phyloP scores from a whole-genome alignment of 108 stramenopile genomes.

The Discostella stelligeroides region DNA sequence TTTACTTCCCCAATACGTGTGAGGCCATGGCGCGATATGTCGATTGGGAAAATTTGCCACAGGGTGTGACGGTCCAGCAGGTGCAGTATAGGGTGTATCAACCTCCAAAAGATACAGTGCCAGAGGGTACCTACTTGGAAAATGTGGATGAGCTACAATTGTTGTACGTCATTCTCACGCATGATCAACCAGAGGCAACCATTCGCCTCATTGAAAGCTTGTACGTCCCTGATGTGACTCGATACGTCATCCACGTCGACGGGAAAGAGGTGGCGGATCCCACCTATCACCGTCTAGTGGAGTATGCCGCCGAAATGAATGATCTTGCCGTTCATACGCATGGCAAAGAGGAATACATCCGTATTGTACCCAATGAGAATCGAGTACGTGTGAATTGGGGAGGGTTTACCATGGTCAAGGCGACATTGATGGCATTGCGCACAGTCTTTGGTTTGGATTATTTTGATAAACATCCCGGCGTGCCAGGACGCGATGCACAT shows the following conservation, averaged over 20 bases:
- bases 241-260: conserved; percentile 90
- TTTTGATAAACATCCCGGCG: conserved; percentile 55
- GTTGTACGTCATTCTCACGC: conserved; percentile 85
- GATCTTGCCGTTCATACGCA: conserved; percentile 23
- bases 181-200: conserved; percentile 76
- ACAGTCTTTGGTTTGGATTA: conserved; percentile 59
- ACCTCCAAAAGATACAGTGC: conserved; percentile 62
- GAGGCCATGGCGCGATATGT: conserved; percentile 44
- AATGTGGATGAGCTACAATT: conserved; percentile 68
- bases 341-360: conserved; percentile 50
- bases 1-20: conserved; percentile 60
- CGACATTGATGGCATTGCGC: conserved; percentile 79
- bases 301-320: conserved; percentile 64
- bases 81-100: conserved; percentile 81
- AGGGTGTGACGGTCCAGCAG: conserved; percentile 54
- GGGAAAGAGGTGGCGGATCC: conserved; percentile 74
- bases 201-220: conserved; percentile 85
- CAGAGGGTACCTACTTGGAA: conserved; percentile 66
- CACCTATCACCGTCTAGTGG: conserved; percentile 60
- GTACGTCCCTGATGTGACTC: conserved; percentile 61
- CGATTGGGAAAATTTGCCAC: conserved; percentile 76
- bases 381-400: conserved; percentile 95
- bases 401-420: conserved; percentile 93
- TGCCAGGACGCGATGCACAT: conserved; percentile 20
- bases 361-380: conserved; percentile 65